A percentile compares a stretch with the other conserved stretches of the same genome.
Conservation (phyloP, 176 grass and related monocot species). For the Oryza officinalis region DNA sequence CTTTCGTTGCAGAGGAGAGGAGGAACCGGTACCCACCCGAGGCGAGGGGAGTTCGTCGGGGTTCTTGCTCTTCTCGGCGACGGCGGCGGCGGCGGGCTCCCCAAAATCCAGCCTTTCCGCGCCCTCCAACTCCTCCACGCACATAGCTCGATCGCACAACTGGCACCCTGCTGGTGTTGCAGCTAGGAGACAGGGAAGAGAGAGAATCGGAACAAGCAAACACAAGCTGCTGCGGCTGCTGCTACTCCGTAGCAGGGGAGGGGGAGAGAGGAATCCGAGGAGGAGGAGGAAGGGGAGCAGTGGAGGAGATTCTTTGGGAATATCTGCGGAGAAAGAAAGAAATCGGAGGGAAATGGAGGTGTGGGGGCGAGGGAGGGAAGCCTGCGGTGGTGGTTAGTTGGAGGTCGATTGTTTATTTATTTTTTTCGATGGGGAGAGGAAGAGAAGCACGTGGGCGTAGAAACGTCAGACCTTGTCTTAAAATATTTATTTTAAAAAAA, state of each 20-base stretch:
- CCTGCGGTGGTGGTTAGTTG: constrained; percentile 35
- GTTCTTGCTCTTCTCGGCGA: constrained; percentile 4
- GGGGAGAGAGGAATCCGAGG: constrained; percentile 54
- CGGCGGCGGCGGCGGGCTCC: not conserved
- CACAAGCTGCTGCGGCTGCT: not conserved
- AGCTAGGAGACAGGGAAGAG: not conserved
- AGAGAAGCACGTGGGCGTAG: constrained; percentile 40
- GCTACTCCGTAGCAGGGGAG: not conserved
- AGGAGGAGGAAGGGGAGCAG: constrained; percentile 38
- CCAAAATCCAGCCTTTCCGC: constrained; percentile 45
- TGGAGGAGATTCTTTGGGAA: constrained; percentile 38
- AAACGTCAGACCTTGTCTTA: no score
- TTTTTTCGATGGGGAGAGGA: constrained; percentile 14
- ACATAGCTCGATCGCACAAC: constrained; percentile 40
- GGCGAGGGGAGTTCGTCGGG: constrained; percentile 35
- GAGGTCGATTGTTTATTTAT: constrained; percentile 27
- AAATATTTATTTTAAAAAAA: no score
- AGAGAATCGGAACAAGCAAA: not conserved
- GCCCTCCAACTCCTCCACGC: constrained; percentile 61
- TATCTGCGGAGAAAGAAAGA: constrained; percentile 44
- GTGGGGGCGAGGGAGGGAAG: not conserved
- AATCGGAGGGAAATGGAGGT: not conserved
- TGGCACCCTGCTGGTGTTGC: constrained; percentile 21
- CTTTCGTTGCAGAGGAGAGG: not conserved
- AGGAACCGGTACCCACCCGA: constrained; percentile 43